A percentile compares a stretch with the other conserved stretches of the same genome.
Evolutionary conservation across 768 basidiomycete species (phyloP).

Genomic region (Mycena vitilis): DNA sequence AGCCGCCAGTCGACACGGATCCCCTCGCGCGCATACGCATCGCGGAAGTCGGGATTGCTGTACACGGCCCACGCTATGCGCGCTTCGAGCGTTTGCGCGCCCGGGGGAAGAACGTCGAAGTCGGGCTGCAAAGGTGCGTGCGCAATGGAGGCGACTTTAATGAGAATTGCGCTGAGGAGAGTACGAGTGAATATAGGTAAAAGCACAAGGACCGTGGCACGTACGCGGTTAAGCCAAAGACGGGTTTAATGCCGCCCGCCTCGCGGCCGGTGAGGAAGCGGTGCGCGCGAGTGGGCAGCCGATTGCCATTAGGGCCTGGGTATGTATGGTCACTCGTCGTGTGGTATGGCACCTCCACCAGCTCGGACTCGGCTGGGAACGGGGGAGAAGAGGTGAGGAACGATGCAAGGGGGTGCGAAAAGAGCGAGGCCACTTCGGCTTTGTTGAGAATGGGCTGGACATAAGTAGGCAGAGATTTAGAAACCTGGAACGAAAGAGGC

Average conservation of each 20-base stretch:
- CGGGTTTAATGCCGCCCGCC: constrained; percentile 86
- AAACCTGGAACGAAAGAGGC: constrained; percentile 29
- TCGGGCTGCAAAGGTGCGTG: constrained; percentile 55
- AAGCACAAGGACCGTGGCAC: constrained; percentile 42
- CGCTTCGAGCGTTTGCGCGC: constrained; percentile 48
- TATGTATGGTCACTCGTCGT: constrained; percentile 66
- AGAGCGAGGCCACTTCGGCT: constrained; percentile 82
- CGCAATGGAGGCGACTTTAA: constrained; percentile 57
- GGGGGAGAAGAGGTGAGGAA: constrained; percentile 75
- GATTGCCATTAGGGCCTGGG: constrained; percentile 51
- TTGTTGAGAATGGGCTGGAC: constrained; percentile 81
- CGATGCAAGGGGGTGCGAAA: constrained; percentile 85
- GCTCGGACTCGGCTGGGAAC: constrained; percentile 64
- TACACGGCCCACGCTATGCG: constrained; percentile 60
- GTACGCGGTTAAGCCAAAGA: constrained; percentile 89
- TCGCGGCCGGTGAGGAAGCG: constrained; percentile 89
- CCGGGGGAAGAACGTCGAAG: constrained; percentile 54
- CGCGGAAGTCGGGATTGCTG: constrained; percentile 48
- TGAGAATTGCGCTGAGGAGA: constrained; percentile 54
- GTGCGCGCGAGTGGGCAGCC: constrained; percentile 65
- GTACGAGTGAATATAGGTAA: background rate
- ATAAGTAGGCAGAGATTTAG: background rate
- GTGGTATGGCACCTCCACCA: constrained; percentile 72
- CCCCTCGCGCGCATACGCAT: constrained; percentile 54
- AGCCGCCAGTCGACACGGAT: constrained; percentile 46